Evolutionary conservation across 2,329 filamentous ascomycete species (phyloP), one percentile per base, ranked within the genome.

Genomic region (Macrophomina pseudophaseolina): DNA sequence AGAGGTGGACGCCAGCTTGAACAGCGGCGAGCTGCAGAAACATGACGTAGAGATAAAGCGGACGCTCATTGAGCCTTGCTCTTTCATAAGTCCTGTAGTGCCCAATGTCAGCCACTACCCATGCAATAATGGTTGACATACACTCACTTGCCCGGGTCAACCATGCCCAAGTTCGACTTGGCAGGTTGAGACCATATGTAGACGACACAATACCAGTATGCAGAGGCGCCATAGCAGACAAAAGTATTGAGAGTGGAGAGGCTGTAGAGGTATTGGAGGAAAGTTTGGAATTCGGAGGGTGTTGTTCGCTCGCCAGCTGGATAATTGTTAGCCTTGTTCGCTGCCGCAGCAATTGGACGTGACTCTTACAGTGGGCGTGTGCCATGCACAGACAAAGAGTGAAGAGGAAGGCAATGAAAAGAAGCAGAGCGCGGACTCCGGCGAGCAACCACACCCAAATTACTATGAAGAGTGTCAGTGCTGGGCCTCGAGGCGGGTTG

Each of bases 381-480:
- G 91, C 89, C 73, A 97, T 92, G 74, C 94, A 92, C 62, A 97
- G 86, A 71, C 97, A 86, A 80, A 97, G 91, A 71, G 97, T 86
- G 66, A 88, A 83, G 68, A 97, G 86, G 68, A 88, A 88, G 72
- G 90, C 90, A 69, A 91, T 81, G 80, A 94, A 94, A 70, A 97
- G 86, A 69, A 93, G 84, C 16, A 90, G 75, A 5, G 92, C 87
- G 72, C 93, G 90, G 65, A 96, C 78, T 67, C 92, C 93, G 52
- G 90, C 87, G 93, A 93, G 93, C 71, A 97, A 93, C 91, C 92
- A 94, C 72, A 89, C 84, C 93, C 93, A 97, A 68, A 97, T 81
- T 60, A 88, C 92, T 94, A 71, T 40, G 62, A n/a, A 56, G 1
- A 46, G 42, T 66, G 64, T 71, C 67, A 77, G 72, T 49, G 58